Evolutionary conservation across 106 monocot genomes (phyloP).

Genomic region (Allium sativum): DNA sequence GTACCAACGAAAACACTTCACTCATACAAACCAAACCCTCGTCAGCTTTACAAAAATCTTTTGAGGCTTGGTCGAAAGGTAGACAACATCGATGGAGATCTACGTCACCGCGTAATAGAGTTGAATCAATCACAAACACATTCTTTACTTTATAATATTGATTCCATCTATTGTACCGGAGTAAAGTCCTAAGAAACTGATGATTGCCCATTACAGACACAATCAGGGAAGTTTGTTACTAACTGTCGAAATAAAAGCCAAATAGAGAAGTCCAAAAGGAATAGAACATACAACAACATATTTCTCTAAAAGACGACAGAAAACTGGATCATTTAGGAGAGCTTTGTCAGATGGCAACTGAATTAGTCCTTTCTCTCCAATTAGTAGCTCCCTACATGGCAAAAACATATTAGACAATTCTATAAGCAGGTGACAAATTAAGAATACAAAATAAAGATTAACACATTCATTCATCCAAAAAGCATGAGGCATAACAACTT

Average conservation of each 20-base stretch:
- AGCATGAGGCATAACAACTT: conserved; percentile 2
- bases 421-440: not conserved
- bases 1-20: too few species aligned
- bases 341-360: conserved; percentile 85
- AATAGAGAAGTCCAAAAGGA: not conserved
- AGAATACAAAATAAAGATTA: not conserved
- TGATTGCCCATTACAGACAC: too few species aligned
- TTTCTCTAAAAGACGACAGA: conserved; percentile 76
- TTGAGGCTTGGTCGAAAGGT: too few species aligned
- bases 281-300: conserved; percentile 54
- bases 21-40: too few species aligned
- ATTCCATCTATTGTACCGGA: too few species aligned
- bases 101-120: too few species aligned
- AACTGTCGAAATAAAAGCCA: not conserved
- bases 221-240: too few species aligned
- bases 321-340: conserved; percentile 65
- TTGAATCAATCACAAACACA: too few species aligned
- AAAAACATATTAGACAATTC: not conserved
- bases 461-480: not conserved
- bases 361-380: conserved; percentile 76
- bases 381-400: conserved; percentile 57
- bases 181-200: too few species aligned
- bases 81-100: too few species aligned
- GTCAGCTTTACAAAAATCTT: too few species aligned
- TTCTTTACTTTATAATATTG: too few species aligned